These are phyloP conservation scores for Astragalus membranaceus DNA, from an alignment of 306 rosid species.

Conservation along the genomic window DNA sequence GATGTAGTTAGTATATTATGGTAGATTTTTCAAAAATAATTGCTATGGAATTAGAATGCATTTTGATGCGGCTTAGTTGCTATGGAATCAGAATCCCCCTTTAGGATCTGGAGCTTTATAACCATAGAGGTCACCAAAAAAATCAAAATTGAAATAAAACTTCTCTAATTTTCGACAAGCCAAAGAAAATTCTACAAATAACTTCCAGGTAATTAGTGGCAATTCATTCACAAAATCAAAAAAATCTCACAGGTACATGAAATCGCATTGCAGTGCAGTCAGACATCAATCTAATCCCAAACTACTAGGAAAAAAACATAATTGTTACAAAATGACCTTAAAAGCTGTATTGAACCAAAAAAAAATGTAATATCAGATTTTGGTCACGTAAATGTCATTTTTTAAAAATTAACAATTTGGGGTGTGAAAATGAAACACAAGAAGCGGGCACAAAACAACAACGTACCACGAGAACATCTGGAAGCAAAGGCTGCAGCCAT, in stretches of 20 bases:
- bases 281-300: background rate
- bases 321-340: background rate
- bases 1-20: background rate
- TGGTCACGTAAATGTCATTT: background rate
- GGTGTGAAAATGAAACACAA: background rate
- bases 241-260: background rate
- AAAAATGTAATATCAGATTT: background rate
- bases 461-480: constrained; percentile 29
- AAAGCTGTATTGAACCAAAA: background rate
- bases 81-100: background rate
- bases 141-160: background rate
- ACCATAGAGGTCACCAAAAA: background rate
- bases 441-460: background rate
- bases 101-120: background rate
- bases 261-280: background rate
- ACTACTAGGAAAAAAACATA: background rate
- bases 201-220: background rate
- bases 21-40: background rate
- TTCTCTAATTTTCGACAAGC: background rate
- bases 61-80: background rate
- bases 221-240: background rate
- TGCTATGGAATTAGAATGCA: background rate
- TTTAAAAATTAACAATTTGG: background rate
- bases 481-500: constrained; percentile 38
- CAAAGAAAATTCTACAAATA: background rate